Base-by-base conservation (phyloP, 192 early-diverging fungal species). In the Coemansia sp. region DNA sequence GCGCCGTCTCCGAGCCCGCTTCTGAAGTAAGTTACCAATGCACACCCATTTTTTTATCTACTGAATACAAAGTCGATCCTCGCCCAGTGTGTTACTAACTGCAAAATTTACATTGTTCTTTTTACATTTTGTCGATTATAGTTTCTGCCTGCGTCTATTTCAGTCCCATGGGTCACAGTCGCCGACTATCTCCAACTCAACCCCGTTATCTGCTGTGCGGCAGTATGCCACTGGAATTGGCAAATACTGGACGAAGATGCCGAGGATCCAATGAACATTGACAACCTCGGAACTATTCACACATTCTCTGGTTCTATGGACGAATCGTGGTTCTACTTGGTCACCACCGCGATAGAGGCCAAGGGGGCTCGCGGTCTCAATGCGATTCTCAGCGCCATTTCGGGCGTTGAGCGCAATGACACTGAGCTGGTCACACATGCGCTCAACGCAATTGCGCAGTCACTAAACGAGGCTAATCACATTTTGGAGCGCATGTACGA, bases 311-410 rank as follows among this genome's bases (percentile, higher is more conserved):
- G 95, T 14, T 87, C 88, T 32, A 85, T 89, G 59, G 97, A 99
- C 77, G 95, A 99, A 86, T 89, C 91, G 4, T 99, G 97, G 97
- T 99, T 99, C 74, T 97, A 95, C 83, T 86, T 99, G 31, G 89
- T 97, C 57, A 93, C 94, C 10, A 89, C 91, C 2, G 92, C 90
- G 1, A 95, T 95, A 59, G 97, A 99, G 66, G 87, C 90, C 14
- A 86, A 85, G 15, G 94, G 94, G 89, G 32, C 89, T 79, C 38
- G 89, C 84, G 53, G 76, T 89, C 61, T 85, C 29, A 82, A 86
- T 38, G 87, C 90, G 5, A 94, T 96, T 36, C 64, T 94, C 1
- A 71, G 75, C 6, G 91, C 90, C 0, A 86, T 94, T 27, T 81
- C 86, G 11, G 85, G 88, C 3, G 77, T 89, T 9, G 86, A 89